These are phyloP conservation scores for Daedalea quercina DNA, from an alignment of 768 basidiomycete species.

Conservation along the genomic window DNA sequence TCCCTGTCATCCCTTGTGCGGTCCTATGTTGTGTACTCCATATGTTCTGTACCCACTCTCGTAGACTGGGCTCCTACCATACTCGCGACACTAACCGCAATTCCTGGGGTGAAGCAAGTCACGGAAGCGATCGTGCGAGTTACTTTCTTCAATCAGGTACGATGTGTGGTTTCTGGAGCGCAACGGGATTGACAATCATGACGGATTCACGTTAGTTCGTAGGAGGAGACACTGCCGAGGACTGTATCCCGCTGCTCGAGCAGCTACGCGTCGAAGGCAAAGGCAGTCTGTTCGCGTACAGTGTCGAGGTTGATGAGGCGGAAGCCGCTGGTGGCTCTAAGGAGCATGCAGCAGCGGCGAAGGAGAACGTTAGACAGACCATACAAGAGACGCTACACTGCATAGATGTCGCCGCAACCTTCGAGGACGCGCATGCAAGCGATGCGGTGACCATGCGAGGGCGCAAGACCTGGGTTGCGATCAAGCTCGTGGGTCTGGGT, in stretches of 20 bases:
- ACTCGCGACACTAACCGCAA: constrained; percentile 50
- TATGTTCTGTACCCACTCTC: constrained; percentile 69
- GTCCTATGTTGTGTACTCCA: constrained; percentile 75
- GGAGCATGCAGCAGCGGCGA: constrained; percentile 16
- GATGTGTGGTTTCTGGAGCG: constrained; percentile 8
- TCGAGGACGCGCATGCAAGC: constrained; percentile 45
- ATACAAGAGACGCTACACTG: constrained; percentile 71
- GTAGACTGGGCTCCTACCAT: constrained; percentile 72
- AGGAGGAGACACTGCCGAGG: constrained; percentile 76
- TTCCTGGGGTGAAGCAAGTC: constrained; percentile 51
- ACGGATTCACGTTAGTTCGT: constrained; percentile 54
- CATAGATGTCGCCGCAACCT: constrained; percentile 75
- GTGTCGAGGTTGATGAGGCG: constrained; percentile 73
- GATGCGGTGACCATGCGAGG: constrained; percentile 21
- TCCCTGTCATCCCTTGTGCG: constrained; percentile 42
- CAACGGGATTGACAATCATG: too few species aligned
- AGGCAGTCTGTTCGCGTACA: constrained; percentile 76
- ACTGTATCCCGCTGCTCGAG: constrained; percentile 57
- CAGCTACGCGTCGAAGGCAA: constrained; percentile 59
- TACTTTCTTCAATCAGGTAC: constrained; percentile 83
- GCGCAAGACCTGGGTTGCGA: constrained; percentile 73
- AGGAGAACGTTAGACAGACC: constrained; percentile 49
- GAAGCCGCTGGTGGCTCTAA: constrained; percentile 32
- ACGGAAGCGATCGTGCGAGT: constrained; percentile 64
- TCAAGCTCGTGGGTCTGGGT: constrained; percentile 60